Evolutionary conservation across 352 stramenopile genomes (phyloP).

Genomic region (Globisporangium recalcitrans): DNA sequence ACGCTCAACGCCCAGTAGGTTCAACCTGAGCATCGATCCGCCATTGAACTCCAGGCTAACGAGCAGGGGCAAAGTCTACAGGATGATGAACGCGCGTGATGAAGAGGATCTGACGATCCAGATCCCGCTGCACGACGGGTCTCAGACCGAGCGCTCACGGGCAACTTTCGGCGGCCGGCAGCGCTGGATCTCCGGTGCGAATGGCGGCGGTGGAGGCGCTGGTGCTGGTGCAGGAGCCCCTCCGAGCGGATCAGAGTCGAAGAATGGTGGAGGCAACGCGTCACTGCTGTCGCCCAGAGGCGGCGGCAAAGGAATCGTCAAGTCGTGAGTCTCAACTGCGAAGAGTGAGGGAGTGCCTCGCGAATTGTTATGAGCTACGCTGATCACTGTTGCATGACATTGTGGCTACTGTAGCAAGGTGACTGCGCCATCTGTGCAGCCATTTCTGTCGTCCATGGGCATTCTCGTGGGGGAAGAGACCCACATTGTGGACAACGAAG

Average conservation of each 20-base stretch:
- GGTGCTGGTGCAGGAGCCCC: not conserved
- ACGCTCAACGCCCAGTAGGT: not conserved
- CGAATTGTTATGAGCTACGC: not conserved
- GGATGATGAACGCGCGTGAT: slow-evolving; percentile 40
- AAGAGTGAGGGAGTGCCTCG: not conserved
- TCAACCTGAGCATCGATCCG: no score
- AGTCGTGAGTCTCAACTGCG: slow-evolving; percentile 28
- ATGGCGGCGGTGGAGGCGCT: slow-evolving; percentile 1
- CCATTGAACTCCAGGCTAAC: no score
- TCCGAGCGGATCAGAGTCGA: slow-evolving; percentile 29
- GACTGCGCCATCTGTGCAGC: slow-evolving; percentile 58
- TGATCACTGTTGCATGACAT: slow-evolving; percentile 7
- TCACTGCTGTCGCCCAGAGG: slow-evolving; percentile 37
- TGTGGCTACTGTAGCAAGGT: slow-evolving; percentile 34
- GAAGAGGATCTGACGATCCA: slow-evolving; percentile 70
- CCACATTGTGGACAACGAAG: slow-evolving; percentile 76
- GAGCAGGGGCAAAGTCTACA: no score
- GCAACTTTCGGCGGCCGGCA: slow-evolving; percentile 70
- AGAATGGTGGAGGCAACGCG: slow-evolving; percentile 20
- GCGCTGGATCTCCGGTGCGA: slow-evolving; percentile 53
- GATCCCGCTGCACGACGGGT: slow-evolving; percentile 61
- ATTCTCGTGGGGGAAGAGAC: slow-evolving; percentile 69
- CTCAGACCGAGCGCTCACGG: slow-evolving; percentile 59
- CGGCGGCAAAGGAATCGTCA: slow-evolving; percentile 29
- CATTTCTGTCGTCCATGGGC: slow-evolving; percentile 68